Percentiles rank a stretch among this genome's conserved stretches.
Evolutionary conservation across 2,329 filamentous ascomycete genomes (phyloP).

Genomic region (Calonectria henricotiae): DNA sequence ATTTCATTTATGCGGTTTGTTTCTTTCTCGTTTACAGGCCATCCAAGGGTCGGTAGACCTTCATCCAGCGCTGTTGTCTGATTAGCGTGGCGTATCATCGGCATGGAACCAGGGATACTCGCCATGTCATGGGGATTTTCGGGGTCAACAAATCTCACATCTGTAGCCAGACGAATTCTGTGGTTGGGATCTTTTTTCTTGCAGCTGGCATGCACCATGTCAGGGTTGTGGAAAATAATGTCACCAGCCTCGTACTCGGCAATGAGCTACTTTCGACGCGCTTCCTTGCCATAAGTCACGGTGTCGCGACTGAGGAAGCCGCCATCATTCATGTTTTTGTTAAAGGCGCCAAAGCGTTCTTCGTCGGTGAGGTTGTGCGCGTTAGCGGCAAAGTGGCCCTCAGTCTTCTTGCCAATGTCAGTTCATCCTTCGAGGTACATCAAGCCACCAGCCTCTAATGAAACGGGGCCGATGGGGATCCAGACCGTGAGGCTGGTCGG

Average conservation of each 20-base stretch:
- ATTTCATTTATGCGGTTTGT: neutral
- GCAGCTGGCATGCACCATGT: slow-evolving; percentile 40
- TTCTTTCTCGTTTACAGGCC: slow-evolving; percentile 15
- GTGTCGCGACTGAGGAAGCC: slow-evolving; percentile 40
- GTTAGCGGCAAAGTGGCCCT: slow-evolving; percentile 38
- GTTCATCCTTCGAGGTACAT: slow-evolving; percentile 36
- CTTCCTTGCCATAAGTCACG: slow-evolving; percentile 35
- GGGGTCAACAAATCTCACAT: slow-evolving; percentile 33
- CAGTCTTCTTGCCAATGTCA: slow-evolving; percentile 37
- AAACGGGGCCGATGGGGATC: slow-evolving; percentile 29
- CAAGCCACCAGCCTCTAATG: slow-evolving; percentile 29
- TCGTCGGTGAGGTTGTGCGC: slow-evolving; percentile 32
- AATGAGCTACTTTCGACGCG: slow-evolving; percentile 38
- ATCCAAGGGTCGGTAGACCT: slow-evolving; percentile 33
- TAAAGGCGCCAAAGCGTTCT: slow-evolving; percentile 38
- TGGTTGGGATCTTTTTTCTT: slow-evolving; percentile 37
- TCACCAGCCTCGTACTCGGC: slow-evolving; percentile 40
- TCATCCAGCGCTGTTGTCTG: slow-evolving; percentile 23
- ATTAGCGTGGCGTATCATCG: neutral
- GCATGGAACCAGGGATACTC: neutral
- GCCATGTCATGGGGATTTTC: slow-evolving; percentile 31
- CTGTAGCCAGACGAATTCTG: slow-evolving; percentile 36
- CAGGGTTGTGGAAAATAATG: slow-evolving; percentile 40
- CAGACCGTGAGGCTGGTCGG: slow-evolving; percentile 31
- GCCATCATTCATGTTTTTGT: slow-evolving; percentile 42